Evolutionary conservation across 169 alveolate genomes (phyloP), one percentile per base, ranked within the genome.

Genomic region (Pseudocohnilembus persalinus): DNA sequence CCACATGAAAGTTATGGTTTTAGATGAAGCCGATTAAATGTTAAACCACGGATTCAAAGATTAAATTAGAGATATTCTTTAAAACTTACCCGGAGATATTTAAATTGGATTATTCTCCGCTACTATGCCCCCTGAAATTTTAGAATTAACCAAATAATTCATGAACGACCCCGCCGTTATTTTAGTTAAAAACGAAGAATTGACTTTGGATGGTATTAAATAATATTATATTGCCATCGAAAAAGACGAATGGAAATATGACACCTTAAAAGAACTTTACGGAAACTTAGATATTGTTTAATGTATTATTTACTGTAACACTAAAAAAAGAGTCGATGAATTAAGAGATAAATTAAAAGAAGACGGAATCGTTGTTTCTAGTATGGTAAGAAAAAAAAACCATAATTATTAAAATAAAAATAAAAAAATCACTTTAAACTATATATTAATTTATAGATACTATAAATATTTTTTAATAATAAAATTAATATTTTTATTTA

Each of bases 1-100:
- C 75, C 96, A 97, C 94, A 94, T 99, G 90, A 96, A 93, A 92
- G 89, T 97, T 76, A 98, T 99, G 92, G 97, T 98, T 31, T 93
- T 99, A 29, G 99, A 99, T 92, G 99, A 99, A 93, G 99, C 99
- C 33, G 99, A 99, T 90, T 99, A 99, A 95, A 98, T 99, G 99
- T 95, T 99, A 35, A 98, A 99, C 63, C 97, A 99, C 83, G 99
- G 99, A 27, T 98, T 98, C 95, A 97, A 98, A 94, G 98, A 95
- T 49, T 98, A 97, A 83, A 96, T 97, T 63, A 96, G 96, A 83
- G 98, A 97, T 75, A 97, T 96, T 78, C 93, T 94, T 90, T 83
- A 85, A 75, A 82, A 88, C 88, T 94, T 95, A 82, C 99, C 98
- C 29, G 90, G 83, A 33, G 97, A 95, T 35, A 91, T 92, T 31